These are phyloP conservation scores for Protomyces pachydermus DNA, from an alignment of 1,139 yeast genomes.

Conservation along the genomic window DNA sequence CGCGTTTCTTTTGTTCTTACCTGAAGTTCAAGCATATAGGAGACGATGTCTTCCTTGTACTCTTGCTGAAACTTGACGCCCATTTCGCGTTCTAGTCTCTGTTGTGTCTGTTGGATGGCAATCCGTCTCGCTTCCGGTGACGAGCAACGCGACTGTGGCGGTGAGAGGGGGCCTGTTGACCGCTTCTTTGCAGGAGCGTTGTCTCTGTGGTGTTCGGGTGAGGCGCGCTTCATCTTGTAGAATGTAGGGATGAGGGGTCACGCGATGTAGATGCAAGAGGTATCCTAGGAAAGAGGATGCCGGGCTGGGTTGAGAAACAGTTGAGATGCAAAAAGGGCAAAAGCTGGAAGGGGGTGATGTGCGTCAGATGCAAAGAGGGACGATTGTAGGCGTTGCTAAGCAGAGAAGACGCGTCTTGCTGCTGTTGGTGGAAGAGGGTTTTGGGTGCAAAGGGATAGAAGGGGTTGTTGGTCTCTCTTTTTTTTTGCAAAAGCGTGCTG, in stretches of 20 bases:
- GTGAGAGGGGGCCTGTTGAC: conserved; percentile 21
- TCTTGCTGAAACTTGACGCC: conserved; percentile 37
- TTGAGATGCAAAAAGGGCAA: not conserved
- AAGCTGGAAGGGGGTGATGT: no score
- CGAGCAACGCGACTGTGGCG: conserved; percentile 11
- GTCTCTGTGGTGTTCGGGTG: conserved; percentile 19
- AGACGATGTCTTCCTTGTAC: conserved; percentile 40
- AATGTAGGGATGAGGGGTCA: no score
- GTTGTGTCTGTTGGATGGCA: not conserved
- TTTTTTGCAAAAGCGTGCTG: not conserved
- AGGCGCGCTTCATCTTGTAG: conserved; percentile 6
- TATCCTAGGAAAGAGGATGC: not conserved
- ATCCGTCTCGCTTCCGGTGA: conserved; percentile 5
- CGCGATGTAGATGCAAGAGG: no score
- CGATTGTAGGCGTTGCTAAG: no score
- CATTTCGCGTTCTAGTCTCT: conserved; percentile 32
- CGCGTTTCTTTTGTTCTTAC: conserved; percentile 25
- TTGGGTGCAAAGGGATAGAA: not conserved
- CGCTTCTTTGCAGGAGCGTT: conserved; percentile 20
- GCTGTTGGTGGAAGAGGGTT: not conserved
- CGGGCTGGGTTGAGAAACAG: not conserved
- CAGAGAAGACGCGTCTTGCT: no score
- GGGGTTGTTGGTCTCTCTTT: not conserved
- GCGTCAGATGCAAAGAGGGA: no score
- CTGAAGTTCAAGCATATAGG: conserved; percentile 40